Percentiles rank a stretch among this genome's conserved stretches.
Conservation (phyloP, 768 basidiomycete species). For the Termitomyces sp. region DNA sequence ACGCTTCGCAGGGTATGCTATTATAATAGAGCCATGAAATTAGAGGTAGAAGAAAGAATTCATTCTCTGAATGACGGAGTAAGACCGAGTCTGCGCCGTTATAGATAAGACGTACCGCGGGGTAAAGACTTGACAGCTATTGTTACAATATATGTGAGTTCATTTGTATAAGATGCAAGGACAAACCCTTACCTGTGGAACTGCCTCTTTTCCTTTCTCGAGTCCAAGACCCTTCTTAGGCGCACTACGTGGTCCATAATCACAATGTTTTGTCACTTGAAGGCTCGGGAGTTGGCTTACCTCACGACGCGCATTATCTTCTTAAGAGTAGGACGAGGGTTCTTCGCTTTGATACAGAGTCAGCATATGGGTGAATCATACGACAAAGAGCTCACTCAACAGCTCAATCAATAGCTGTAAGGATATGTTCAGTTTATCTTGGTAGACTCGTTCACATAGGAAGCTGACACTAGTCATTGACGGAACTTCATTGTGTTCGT, state of each 20-base stretch:
- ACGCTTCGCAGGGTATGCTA: background rate
- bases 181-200: background rate
- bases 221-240: background rate
- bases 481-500: background rate
- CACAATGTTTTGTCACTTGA: background rate
- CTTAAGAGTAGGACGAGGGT: conserved; percentile 2
- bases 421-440: background rate
- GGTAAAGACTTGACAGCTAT: background rate
- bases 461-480: conserved; percentile 3
- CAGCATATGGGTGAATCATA: background rate
- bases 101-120: background rate
- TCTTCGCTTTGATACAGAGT: background rate
- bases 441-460: no score
- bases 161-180: background rate
- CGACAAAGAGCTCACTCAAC: background rate
- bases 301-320: background rate
- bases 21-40: background rate
- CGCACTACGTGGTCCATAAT: background rate
- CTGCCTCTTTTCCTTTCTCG: background rate
- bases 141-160: background rate
- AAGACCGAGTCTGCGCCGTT: no score
- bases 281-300: background rate
- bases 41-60: background rate
- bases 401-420: background rate
- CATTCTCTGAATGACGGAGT: background rate